Evolutionary conservation across 2,329 filamentous ascomycete genomes (phyloP).

Genomic region (Mycosphaerelloides madeirae): DNA sequence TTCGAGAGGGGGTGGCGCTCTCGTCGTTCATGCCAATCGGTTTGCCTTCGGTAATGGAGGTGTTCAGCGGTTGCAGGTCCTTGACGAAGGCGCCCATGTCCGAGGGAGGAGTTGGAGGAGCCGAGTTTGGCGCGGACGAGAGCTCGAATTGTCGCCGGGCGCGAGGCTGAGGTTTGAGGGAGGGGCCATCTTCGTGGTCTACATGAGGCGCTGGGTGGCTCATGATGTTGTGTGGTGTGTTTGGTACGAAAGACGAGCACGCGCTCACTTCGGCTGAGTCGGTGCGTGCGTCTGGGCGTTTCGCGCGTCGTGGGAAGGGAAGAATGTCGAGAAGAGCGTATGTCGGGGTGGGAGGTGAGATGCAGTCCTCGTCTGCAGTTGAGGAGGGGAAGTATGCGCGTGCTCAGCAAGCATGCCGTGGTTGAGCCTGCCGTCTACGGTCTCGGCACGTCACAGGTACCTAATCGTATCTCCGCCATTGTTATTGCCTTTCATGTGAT

Average conservation of each 20-base stretch:
- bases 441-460: too few species aligned
- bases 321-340: neutral
- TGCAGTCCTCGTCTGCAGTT: neutral
- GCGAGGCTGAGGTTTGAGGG: constrained; percentile 53
- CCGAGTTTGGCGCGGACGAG: constrained; percentile 35
- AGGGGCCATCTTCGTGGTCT: constrained; percentile 17
- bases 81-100: constrained; percentile 18
- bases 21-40: constrained; percentile 14
- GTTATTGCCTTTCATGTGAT: too few species aligned
- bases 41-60: constrained; percentile 10
- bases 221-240: constrained; percentile 16
- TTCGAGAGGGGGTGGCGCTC: constrained; percentile 53
- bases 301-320: neutral
- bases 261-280: neutral
- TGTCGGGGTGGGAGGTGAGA: too few species aligned
- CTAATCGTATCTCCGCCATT: too few species aligned
- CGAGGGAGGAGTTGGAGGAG: constrained; percentile 22
- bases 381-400: too few species aligned
- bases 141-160: constrained; percentile 68
- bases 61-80: constrained; percentile 9
- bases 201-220: constrained; percentile 22
- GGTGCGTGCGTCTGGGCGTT: neutral
- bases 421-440: neutral
- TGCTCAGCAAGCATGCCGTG: neutral
- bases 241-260: constrained; percentile 1